Percentiles rank a stretch among this genome's conserved stretches.
phyloP scores from a whole-genome alignment of 176 grass and related monocot species.

The Saccharum spontaneum region DNA sequence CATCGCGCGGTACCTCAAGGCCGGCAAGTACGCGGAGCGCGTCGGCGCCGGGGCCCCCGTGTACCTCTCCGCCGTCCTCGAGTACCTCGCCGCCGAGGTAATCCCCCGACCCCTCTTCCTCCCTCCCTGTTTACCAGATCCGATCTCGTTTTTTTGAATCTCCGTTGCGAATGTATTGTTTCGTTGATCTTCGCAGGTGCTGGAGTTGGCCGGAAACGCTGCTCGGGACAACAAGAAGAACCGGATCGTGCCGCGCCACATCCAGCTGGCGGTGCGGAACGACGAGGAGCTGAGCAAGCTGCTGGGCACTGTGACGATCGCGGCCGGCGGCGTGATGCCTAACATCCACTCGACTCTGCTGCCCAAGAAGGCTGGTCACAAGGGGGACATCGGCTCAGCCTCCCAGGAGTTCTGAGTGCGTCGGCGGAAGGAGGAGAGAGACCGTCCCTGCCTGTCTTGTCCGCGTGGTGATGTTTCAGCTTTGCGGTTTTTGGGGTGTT shows the following conservation, averaged over 20 bases:
- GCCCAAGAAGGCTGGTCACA: constrained; percentile 46
- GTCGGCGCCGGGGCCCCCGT: constrained; percentile 91
- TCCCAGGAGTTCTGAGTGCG: constrained; percentile 49
- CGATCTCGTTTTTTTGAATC: background rate
- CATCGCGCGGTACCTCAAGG: constrained; percentile 82
- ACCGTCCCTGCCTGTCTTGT: background rate
- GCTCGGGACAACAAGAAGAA: constrained; percentile 62
- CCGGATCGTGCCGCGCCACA: constrained; percentile 56
- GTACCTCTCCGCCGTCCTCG: constrained; percentile 88
- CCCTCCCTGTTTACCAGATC: background rate
- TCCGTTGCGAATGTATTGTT: background rate
- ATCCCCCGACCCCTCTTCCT: background rate
- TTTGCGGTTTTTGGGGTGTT: constrained; percentile 14
- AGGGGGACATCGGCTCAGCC: constrained; percentile 40
- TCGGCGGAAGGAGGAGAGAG: background rate
- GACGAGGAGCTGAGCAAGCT: constrained; percentile 59
- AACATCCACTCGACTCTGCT: constrained; percentile 48
- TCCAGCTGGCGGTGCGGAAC: constrained; percentile 53
- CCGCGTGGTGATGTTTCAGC: background rate
- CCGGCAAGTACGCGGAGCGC: constrained; percentile 91
- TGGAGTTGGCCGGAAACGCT: constrained; percentile 55
- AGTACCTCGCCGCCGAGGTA: constrained; percentile 96
- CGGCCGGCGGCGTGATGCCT: constrained; percentile 48
- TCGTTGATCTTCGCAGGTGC: constrained; percentile 5
- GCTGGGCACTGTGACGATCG: constrained; percentile 47